A percentile compares a stretch with the other conserved stretches of the same genome.
phyloP scores from a whole-genome alignment of 2,329 filamentous ascomycete species.

The Talaromyces rugulosus region DNA sequence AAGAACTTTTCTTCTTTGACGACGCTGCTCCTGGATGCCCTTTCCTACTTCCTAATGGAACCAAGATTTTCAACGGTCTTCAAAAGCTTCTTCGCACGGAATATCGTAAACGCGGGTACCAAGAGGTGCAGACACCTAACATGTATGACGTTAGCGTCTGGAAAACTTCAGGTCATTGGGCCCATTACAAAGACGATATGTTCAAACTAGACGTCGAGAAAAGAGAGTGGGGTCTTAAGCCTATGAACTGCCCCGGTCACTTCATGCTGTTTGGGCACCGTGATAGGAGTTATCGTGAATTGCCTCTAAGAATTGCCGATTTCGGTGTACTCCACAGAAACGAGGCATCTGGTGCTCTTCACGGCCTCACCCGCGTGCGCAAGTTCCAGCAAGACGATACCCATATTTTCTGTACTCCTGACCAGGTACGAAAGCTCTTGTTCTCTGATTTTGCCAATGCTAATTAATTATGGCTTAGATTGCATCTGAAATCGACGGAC shows the following conservation, averaged over 20 bases:
- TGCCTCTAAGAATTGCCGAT: constrained; percentile 89
- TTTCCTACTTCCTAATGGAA: constrained; percentile 89
- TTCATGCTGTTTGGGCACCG: constrained; percentile 81
- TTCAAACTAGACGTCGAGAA: constrained; percentile 80
- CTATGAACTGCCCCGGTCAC: constrained; percentile 98
- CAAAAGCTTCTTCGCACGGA: constrained; percentile 76
- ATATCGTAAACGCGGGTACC: constrained; percentile 90
- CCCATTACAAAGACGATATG: constrained; percentile 94
- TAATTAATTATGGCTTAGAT: constrained; percentile 39
- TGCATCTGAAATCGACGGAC: constrained; percentile 67
- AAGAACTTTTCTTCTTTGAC: constrained; percentile 97
- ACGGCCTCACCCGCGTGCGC: constrained; percentile 84
- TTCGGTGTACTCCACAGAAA: constrained; percentile 95
- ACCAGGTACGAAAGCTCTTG: constrained; percentile 51
- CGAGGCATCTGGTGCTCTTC: constrained; percentile 87
- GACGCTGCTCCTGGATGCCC: constrained; percentile 87
- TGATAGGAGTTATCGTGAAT: constrained; percentile 79
- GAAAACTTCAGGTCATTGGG: constrained; percentile 95
- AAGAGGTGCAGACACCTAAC: constrained; percentile 92
- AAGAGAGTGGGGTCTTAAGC: constrained; percentile 80
- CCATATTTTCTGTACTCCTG: constrained; percentile 88
- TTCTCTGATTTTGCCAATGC: background rate
- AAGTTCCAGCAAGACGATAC: constrained; percentile 96
- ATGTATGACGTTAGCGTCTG: constrained; percentile 93
- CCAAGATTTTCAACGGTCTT: constrained; percentile 87